Evolutionary conservation across 495 filamentous ascomycete species (phyloP).

Genomic region (Daldinia bambusicola): DNA sequence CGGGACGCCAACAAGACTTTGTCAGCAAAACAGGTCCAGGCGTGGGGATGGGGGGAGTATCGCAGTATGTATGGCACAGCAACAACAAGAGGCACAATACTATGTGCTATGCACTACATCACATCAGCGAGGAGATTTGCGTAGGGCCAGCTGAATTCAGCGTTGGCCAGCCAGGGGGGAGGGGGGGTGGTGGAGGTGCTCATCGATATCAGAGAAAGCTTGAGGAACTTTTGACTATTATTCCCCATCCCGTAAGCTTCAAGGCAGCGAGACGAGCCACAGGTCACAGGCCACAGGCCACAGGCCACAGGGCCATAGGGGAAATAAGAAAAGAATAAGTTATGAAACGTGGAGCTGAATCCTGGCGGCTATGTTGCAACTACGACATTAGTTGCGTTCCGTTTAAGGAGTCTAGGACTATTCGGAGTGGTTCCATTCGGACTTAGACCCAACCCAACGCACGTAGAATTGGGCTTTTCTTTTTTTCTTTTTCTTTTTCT

Average conservation of each 20-base stretch:
- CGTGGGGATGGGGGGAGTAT: neutral
- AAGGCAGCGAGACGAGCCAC: no score
- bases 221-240: no score
- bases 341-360: slow-evolving; percentile 12
- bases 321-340: no score
- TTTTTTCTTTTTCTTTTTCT: neutral
- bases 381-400: neutral
- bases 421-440: neutral
- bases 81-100: neutral
- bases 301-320: no score
- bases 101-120: no score
- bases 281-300: no score
- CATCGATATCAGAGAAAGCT: no score
- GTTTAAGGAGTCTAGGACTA: neutral
- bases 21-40: neutral
- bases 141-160: neutral
- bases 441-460: neutral
- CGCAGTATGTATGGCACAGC: neutral
- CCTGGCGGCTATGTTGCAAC: slow-evolving; percentile 9
- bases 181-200: no score
- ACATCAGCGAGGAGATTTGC: neutral
- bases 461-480: neutral
- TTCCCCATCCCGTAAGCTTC: no score
- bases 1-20: neutral
- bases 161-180: no score